A percentile compares a stretch with the other conserved stretches of the same genome.
These are phyloP conservation scores for Fraxinus nigra DNA, from an alignment of 305 asterid species.

Conservation along the genomic window DNA sequence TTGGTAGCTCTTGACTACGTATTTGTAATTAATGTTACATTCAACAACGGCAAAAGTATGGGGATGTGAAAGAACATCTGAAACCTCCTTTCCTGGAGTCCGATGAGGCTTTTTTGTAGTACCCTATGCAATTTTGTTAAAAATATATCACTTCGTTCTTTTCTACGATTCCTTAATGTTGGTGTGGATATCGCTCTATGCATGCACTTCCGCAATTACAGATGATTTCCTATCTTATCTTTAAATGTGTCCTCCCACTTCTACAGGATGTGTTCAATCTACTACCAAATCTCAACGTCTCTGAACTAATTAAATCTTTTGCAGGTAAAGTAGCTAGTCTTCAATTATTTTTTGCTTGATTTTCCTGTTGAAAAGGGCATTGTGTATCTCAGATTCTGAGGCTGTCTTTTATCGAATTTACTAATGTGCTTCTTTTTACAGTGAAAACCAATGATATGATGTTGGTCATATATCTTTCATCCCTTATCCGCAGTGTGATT, in stretches of 20 bases:
- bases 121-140: background rate
- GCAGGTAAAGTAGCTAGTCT: slow-evolving; percentile 51
- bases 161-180: background rate
- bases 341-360: background rate
- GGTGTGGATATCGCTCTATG: background rate
- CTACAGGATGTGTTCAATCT: slow-evolving; percentile 89
- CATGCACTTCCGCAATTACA: background rate
- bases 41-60: background rate
- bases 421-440: slow-evolving; percentile 30
- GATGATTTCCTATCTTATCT: slow-evolving; percentile 1
- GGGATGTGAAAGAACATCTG: background rate
- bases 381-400: background rate
- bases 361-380: background rate
- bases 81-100: background rate
- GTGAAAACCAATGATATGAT: slow-evolving; percentile 97
- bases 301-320: slow-evolving; percentile 78
- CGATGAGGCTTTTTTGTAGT: background rate
- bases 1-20: background rate
- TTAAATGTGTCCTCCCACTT: slow-evolving; percentile 19
- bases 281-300: slow-evolving; percentile 81
- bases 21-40: background rate
- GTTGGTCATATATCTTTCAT: slow-evolving; percentile 88
- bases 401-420: background rate
- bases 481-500: slow-evolving; percentile 83
- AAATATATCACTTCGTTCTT: background rate